Evolutionary conservation across 495 filamentous ascomycete species (phyloP).

Genomic region (Chaetomium cochliodes): DNA sequence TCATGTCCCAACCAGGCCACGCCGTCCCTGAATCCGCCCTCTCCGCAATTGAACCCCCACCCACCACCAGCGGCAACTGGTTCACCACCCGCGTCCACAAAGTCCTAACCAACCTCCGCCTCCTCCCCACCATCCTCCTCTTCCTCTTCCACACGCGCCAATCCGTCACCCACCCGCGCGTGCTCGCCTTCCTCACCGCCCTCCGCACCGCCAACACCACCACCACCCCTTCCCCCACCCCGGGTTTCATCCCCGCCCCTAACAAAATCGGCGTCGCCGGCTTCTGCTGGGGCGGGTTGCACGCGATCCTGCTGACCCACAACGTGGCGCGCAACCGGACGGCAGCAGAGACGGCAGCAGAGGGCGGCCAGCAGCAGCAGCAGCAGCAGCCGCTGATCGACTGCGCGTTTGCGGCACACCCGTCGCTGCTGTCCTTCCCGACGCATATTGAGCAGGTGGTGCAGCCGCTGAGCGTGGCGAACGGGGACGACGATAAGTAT

Average conservation of each 20-base stretch:
- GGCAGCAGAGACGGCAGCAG: no score
- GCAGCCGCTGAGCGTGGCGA: conserved; percentile 55
- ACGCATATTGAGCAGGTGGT: conserved; percentile 53
- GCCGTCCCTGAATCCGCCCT: conserved; percentile 27
- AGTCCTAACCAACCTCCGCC: conserved; percentile 11
- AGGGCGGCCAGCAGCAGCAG: conserved; percentile 13
- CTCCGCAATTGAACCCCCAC: conserved; percentile 14
- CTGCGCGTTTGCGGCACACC: conserved; percentile 56
- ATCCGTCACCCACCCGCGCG: conserved; percentile 42
- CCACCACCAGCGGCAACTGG: neutral
- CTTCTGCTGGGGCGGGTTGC: conserved; percentile 62
- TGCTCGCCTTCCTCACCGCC: conserved; percentile 48
- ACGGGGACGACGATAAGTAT: conserved; percentile 54
- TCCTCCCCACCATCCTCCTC: conserved; percentile 30
- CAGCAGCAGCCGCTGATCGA: conserved; percentile 47
- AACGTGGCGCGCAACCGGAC: conserved; percentile 24
- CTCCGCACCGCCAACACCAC: conserved; percentile 36
- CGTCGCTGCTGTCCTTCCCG: conserved; percentile 52
- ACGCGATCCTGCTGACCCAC: conserved; percentile 45
- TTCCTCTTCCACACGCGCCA: conserved; percentile 41
- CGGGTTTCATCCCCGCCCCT: conserved; percentile 18
- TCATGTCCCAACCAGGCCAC: conserved; percentile 14
- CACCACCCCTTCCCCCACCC: neutral
- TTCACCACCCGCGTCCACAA: conserved; percentile 1
- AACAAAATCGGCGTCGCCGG: conserved; percentile 50